Evolutionary conservation across 768 basidiomycete species (phyloP), one percentile per base, ranked within the genome.

Genomic region (Mycena leptocephala): DNA sequence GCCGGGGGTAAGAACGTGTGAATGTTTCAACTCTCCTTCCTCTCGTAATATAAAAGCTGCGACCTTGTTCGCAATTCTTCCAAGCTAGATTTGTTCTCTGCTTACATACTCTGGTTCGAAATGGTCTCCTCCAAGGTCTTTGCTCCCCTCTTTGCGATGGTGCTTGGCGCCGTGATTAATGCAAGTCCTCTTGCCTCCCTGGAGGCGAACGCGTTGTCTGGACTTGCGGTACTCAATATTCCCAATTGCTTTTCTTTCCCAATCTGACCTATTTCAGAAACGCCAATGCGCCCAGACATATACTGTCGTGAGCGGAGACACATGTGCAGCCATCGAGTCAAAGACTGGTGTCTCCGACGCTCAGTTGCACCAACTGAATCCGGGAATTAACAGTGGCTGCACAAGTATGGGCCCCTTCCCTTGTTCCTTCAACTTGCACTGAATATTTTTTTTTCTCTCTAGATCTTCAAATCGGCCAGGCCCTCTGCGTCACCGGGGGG

Each of bases 81-180:
- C 59, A 37, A 61, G 59, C 59, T 37, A 61, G 59, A 37, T 61
- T 61, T 37, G n/a, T 61, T 61, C 59, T 35, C 59, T 37, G 59
- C 59, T 37, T 37, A 61, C 59, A 6, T 61, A 6, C 30, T 61
- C 59, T 35, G 18, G 59, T 35, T 61, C 33, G 16, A 33, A 61
- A 61, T 61, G 59, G 59, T 37, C 20, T 61, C 39, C 39, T 41
- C 59, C 59, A 61, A 37, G 59, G 59, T 61, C 35, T 61, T 61
- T 61, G 18, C 59, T 61, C 59, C 35, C 22, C 59, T 61, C 59
- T 35, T 61, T 13, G 30, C 35, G 22, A 61, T 61, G 14, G 35
- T 37, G n/a, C 59, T 61, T 61, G 59, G 18, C 33, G 32, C 59
- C 33, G 35, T 61, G 32, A 32, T 37, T 24, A 61, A 33, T 37